Evolutionary conservation across 306 rosid species (phyloP).

Genomic region (Benincasa hispida): DNA sequence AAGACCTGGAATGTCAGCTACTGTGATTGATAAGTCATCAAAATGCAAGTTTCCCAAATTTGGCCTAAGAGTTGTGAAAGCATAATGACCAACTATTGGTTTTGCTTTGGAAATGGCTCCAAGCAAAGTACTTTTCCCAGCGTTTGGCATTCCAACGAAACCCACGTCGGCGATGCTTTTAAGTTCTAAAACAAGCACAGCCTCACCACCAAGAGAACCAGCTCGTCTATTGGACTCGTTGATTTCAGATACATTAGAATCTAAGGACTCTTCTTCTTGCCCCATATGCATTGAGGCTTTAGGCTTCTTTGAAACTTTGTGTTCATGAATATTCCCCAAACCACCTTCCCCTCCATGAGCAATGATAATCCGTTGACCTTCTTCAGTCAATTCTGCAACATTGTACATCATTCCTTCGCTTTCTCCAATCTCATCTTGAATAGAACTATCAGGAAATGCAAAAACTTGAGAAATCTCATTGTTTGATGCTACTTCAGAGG

Average conservation of each 20-base stretch:
- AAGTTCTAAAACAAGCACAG: constrained; percentile 63
- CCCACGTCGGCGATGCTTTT: constrained; percentile 93
- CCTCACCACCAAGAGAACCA: constrained; percentile 63
- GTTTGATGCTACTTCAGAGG: too few species aligned
- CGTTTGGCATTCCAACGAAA: constrained; percentile 94
- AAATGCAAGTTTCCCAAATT: constrained; percentile 76
- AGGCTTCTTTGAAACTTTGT: constrained; percentile 35
- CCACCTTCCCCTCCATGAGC: constrained; percentile 86
- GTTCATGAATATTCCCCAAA: constrained; percentile 34
- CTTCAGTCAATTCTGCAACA: constrained; percentile 69
- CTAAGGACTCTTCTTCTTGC: constrained; percentile 8
- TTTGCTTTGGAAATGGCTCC: constrained; percentile 85
- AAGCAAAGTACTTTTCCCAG: constrained; percentile 90
- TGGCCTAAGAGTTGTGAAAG: constrained; percentile 87
- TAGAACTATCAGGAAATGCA: constrained; percentile 1
- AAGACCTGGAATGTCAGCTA: constrained; percentile 91
- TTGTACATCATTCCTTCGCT: constrained; percentile 36
- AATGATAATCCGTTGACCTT: constrained; percentile 50
- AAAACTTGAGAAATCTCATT: constrained; percentile 25
- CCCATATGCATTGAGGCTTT: constrained; percentile 1
- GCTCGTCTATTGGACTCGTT: constrained; percentile 24
- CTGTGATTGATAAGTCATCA: constrained; percentile 66
- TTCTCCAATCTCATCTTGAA: constrained; percentile 20
- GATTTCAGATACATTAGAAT: constrained; percentile 19
- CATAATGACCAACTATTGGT: constrained; percentile 74